Conservation (phyloP, 192 early-diverging fungal species). For the Entomortierella beljakovae region DNA sequence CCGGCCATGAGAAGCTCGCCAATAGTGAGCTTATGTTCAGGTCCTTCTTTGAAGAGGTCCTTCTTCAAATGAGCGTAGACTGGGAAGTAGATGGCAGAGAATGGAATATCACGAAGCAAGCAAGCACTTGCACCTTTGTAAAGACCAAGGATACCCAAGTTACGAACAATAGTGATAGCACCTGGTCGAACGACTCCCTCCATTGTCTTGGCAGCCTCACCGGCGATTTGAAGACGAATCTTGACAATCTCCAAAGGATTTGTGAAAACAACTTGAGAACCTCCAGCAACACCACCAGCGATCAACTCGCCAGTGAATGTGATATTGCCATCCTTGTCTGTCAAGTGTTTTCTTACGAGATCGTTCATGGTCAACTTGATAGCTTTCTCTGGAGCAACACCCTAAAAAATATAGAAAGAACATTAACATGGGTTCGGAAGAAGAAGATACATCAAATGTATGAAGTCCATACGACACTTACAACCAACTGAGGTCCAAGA, state of each 20-base stretch:
- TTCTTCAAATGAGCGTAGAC: conserved; percentile 98
- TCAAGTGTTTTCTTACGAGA: conserved; percentile 78
- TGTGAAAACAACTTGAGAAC: conserved; percentile 91
- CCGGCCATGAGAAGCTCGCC: conserved; percentile 85
- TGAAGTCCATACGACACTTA: conserved; percentile 38
- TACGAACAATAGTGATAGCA: conserved; percentile 89
- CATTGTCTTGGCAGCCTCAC: conserved; percentile 73
- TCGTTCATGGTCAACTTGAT: conserved; percentile 99
- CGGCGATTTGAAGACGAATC: conserved; percentile 94
- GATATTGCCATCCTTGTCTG: conserved; percentile 79
- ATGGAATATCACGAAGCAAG: conserved; percentile 95
- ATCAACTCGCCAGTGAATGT: conserved; percentile 83
- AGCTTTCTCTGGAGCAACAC: conserved; percentile 98
- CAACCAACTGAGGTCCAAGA: conserved; percentile 90
- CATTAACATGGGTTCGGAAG: background rate
- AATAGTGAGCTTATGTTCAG: conserved; percentile 75
- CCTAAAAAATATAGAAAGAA: conserved; percentile 47
- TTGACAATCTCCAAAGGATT: conserved; percentile 99
- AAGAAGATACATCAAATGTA: background rate
- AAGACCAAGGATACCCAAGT: conserved; percentile 91
- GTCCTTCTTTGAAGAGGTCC: conserved; percentile 88
- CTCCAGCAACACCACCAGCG: conserved; percentile 90
- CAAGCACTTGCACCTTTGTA: conserved; percentile 96
- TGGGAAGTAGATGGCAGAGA: conserved; percentile 98
- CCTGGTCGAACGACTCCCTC: conserved; percentile 66